Percentiles rank a stretch among this genome's conserved stretches.
Conservation (phyloP, 306 rosid genomes). For the Cucurbita argyrosperma region DNA sequence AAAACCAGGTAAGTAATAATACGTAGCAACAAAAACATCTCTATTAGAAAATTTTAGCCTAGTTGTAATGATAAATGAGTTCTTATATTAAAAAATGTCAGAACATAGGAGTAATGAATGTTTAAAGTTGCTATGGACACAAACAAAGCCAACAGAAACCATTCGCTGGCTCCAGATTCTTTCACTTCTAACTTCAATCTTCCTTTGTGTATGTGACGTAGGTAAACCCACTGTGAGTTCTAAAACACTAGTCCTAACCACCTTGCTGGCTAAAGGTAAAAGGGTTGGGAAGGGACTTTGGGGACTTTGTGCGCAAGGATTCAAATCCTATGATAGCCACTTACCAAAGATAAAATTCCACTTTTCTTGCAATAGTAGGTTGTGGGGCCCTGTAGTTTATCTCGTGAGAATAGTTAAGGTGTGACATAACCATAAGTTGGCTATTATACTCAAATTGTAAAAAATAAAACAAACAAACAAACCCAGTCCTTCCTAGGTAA, state of each 20-base stretch:
- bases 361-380: no score
- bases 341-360: no score
- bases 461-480: not conserved
- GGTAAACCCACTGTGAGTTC: not conserved
- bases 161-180: not conserved
- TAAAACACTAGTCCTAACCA: not conserved
- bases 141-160: not conserved
- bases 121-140: not conserved
- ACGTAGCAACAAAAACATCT: slow-evolving; percentile 4
- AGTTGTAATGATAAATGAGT: not conserved
- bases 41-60: not conserved
- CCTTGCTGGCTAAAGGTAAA: not conserved
- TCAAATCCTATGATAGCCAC: no score
- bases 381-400: no score
- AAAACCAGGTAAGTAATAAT: not conserved
- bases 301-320: no score
- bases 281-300: no score
- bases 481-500: not conserved
- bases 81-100: not conserved
- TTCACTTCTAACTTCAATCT: not conserved
- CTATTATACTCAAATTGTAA: not conserved
- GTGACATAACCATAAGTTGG: not conserved
- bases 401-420: not conserved
- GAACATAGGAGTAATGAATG: not conserved
- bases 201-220: not conserved